phyloP scores from a whole-genome alignment of 371 early-diverging fungal genomes.

The Mucor piriformis region DNA sequence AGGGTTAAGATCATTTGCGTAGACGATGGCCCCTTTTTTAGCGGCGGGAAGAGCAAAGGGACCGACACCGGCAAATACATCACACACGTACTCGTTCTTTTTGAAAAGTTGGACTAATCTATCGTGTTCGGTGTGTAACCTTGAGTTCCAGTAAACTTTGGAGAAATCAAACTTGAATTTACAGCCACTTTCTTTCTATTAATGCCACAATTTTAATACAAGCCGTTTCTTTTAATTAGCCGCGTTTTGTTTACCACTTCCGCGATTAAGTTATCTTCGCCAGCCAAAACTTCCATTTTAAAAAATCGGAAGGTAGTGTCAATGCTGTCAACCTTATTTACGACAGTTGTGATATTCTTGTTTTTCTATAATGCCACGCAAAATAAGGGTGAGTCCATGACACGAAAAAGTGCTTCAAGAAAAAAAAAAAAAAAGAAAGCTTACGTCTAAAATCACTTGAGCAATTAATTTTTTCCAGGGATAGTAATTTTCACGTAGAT shows the following conservation, averaged over 20 bases:
- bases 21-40: constrained; percentile 82
- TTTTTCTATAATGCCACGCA: constrained; percentile 73
- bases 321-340: constrained; percentile 94
- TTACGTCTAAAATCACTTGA: constrained; percentile 91
- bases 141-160: constrained; percentile 99
- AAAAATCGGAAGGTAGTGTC: constrained; percentile 96
- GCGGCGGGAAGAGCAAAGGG: constrained; percentile 98
- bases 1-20: constrained; percentile 99
- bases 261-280: constrained; percentile 83
- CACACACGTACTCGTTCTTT: constrained; percentile 83
- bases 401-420: neutral
- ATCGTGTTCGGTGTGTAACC: constrained; percentile 95
- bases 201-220: neutral
- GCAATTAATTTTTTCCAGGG: constrained; percentile 93
- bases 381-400: neutral
- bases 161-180: constrained; percentile 95
- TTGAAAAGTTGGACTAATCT: constrained; percentile 83
- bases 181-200: constrained; percentile 89
- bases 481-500: constrained; percentile 85
- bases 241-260: constrained; percentile 65
- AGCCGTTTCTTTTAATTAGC: neutral
- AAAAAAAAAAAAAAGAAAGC: no score
- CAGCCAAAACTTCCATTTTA: constrained; percentile 96
- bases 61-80: constrained; percentile 98
- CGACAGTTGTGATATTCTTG: constrained; percentile 87